Evolutionary conservation across 1,284 basidiomycete species (phyloP), one percentile per base, ranked within the genome.

Genomic region (Rhodotorula sp.): DNA sequence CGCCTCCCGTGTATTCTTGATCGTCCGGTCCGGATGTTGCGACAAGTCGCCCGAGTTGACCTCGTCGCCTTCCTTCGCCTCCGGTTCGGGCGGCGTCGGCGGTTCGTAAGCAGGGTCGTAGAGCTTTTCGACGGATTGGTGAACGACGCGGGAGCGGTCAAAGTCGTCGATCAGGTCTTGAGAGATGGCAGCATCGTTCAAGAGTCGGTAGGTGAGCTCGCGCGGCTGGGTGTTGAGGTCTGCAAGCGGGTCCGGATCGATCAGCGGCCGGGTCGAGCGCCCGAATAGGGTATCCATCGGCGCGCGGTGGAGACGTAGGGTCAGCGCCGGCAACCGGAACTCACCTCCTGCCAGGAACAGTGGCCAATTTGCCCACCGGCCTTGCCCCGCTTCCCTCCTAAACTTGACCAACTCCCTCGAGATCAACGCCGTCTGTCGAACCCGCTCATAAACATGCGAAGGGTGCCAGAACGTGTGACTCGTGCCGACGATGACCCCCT

Each of bases 391-490:
- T 20, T 73, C 60, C 8, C 56, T 48, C 73, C 87, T 86, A 78
- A 91, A 92, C 56, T 81, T 82, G 49, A 83, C 73, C 15, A 89
- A 85, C 77, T 90, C 89, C 47, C 90, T 87, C 39, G 91, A 79
- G 1, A 97, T 81, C 52, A 86, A 78, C 1, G 84, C 81, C 0
- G 82, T 81, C 76, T 87, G 86, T 18, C 95, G 87, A 39, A 88
- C 85, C 62, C 95, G 87, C 82, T 99, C 96, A 80, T 97, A 98
- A 3, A 76, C 79, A 57, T 82, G 80, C 68, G 67, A 54, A 0
- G 87, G 93, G 81, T 97, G 93, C 95, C 95, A 97, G 82, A 98
- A 97, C 10, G 90, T 85, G 83, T 90, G 93, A 0, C 92, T 93
- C 0, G 93, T 96, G 3, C 87, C 92, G 8, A 93, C 83, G 58